A percentile compares a stretch with the other conserved stretches of the same genome.
These are phyloP conservation scores for Fusarium tanahbumbuense DNA, from an alignment of 2,329 filamentous ascomycete species.

Conservation along the genomic window DNA sequence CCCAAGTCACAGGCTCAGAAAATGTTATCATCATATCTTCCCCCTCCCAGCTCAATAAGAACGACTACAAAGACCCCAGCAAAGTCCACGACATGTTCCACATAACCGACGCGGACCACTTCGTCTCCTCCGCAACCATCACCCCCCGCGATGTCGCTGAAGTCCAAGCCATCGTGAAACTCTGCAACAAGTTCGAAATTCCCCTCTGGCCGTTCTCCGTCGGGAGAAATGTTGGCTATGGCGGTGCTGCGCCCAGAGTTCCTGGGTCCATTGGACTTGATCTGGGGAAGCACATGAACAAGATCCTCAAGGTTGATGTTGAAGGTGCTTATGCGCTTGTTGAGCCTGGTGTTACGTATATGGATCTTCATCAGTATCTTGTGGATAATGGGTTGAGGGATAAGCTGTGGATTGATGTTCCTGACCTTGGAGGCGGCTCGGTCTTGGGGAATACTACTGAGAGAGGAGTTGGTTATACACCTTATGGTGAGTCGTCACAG, in stretches of 20 bases:
- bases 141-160: slow-evolving; percentile 28
- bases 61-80: slow-evolving; percentile 31
- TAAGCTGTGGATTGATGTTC: slow-evolving; percentile 38
- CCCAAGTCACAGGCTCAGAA: neutral
- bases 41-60: slow-evolving; percentile 8
- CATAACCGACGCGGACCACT: slow-evolving; percentile 26
- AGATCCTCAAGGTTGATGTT: slow-evolving; percentile 29
- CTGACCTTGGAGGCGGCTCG: slow-evolving; percentile 33
- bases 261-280: slow-evolving; percentile 24
- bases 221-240: slow-evolving; percentile 35
- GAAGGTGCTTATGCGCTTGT: slow-evolving; percentile 33
- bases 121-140: slow-evolving; percentile 33
- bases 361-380: slow-evolving; percentile 29
- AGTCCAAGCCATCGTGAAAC: slow-evolving; percentile 22
- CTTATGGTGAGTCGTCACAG: slow-evolving; percentile 16
- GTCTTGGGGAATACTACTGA: slow-evolving; percentile 34
- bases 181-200: slow-evolving; percentile 32
- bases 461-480: slow-evolving; percentile 35
- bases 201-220: slow-evolving; percentile 39
- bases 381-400: slow-evolving; percentile 27
- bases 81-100: slow-evolving; percentile 40
- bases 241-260: slow-evolving; percentile 30
- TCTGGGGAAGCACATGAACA: slow-evolving; percentile 35
- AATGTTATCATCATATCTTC: slow-evolving; percentile 4
- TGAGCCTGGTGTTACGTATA: slow-evolving; percentile 30